Conservation (phyloP, 352 stramenopile species). For the Phytophthora pseudosyringae region DNA sequence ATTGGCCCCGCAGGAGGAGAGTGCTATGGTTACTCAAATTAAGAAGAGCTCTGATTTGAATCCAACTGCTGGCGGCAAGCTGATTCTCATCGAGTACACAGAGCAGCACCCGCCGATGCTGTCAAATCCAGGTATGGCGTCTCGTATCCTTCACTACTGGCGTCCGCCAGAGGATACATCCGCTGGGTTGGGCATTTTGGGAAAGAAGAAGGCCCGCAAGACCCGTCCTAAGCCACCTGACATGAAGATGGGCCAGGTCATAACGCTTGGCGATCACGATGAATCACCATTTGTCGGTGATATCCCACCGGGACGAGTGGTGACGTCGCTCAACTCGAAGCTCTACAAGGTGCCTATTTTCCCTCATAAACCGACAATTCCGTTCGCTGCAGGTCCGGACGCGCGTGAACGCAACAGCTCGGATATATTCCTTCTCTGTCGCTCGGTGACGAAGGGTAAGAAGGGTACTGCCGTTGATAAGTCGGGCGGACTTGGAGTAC, state of each 20-base stretch:
- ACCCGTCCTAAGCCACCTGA: conserved; percentile 70
- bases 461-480: conserved; percentile 44
- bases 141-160: conserved; percentile 88
- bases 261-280: conserved; percentile 80
- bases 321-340: conserved; percentile 85
- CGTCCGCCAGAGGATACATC: conserved; percentile 64
- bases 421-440: conserved; percentile 79
- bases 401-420: conserved; percentile 48
- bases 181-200: conserved; percentile 46
- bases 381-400: conserved; percentile 52
- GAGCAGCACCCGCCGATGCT: conserved; percentile 85
- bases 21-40: conserved; percentile 83
- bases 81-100: conserved; percentile 88
- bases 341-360: conserved; percentile 88
- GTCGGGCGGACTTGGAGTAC: conserved; percentile 40
- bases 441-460: conserved; percentile 77
- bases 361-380: conserved; percentile 61
- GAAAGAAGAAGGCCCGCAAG: conserved; percentile 83
- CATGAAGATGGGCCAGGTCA: conserved; percentile 85
- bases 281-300: conserved; percentile 86
- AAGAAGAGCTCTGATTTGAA: conserved; percentile 89
- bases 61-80: conserved; percentile 72
- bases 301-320: conserved; percentile 72
- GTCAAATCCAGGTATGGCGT: conserved; percentile 82
- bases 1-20: conserved; percentile 66